phyloP scores from a whole-genome alignment of 495 filamentous ascomycete genomes.

The Annulohypoxylon maeteangense region DNA sequence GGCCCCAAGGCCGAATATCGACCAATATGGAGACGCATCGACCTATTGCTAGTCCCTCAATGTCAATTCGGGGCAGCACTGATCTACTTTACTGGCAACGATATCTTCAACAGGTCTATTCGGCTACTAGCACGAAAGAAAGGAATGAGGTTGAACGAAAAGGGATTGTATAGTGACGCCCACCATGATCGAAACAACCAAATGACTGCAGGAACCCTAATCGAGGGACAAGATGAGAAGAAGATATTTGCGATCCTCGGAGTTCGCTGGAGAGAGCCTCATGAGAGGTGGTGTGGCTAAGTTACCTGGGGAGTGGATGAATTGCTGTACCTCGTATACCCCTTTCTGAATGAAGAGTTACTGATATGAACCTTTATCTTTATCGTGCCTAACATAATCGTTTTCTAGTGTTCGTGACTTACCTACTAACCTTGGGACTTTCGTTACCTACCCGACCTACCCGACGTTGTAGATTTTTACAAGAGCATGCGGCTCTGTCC shows the following conservation, averaged over 20 bases:
- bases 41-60: constrained; percentile 86
- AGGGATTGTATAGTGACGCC: constrained; percentile 81
- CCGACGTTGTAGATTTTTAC: neutral
- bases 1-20: constrained; percentile 37
- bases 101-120: constrained; percentile 94
- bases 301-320: neutral
- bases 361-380: neutral
- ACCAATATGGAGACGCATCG: constrained; percentile 80
- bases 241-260: constrained; percentile 87
- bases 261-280: constrained; percentile 86
- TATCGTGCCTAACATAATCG: neutral
- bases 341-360: neutral
- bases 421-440: no score
- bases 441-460: neutral
- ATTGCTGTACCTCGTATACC: neutral
- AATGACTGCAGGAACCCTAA: constrained; percentile 75
- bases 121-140: constrained; percentile 84
- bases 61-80: constrained; percentile 86
- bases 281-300: constrained; percentile 78
- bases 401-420: neutral
- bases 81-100: constrained; percentile 96
- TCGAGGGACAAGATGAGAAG: constrained; percentile 82
- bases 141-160: constrained; percentile 87
- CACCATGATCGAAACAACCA: constrained; percentile 69
- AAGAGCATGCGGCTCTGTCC: constrained; percentile 20